Conservation (phyloP, 495 filamentous ascomycete species). For the Haplographium delicatum region DNA sequence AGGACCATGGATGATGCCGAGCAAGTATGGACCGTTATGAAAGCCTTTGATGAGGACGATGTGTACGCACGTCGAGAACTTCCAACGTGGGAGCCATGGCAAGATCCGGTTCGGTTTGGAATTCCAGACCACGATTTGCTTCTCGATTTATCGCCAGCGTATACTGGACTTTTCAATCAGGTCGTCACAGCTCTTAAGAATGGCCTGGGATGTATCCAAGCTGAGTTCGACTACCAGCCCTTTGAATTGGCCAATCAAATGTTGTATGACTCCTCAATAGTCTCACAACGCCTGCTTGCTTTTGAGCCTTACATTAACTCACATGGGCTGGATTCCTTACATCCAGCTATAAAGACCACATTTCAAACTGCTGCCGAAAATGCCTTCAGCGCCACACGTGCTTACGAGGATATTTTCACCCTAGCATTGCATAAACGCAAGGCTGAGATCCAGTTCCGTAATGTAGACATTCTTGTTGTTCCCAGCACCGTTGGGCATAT, state of each 20-base stretch:
- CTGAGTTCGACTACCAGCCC: not conserved
- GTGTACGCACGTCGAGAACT: conserved; percentile 31
- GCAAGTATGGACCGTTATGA: conserved; percentile 45
- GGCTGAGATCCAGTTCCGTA: conserved; percentile 9
- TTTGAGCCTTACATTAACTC: not conserved
- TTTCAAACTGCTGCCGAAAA: not conserved
- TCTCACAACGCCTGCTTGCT: conserved; percentile 1
- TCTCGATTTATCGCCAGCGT: not conserved
- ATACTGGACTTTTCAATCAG: not conserved
- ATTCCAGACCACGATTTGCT: conserved; percentile 36
- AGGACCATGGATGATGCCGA: conserved; percentile 46
- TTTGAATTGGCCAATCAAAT: not conserved
- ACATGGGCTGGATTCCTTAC: not conserved
- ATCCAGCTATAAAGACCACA: not conserved
- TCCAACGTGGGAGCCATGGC: not conserved
- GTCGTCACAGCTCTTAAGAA: not conserved
- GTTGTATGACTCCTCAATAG: not conserved
- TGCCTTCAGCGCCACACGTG: not conserved
- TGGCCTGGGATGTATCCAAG: not conserved
- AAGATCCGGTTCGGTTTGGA: not conserved
- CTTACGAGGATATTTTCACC: not conserved
- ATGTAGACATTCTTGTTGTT: conserved; percentile 51
- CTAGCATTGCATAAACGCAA: not conserved
- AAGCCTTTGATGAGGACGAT: conserved; percentile 47
- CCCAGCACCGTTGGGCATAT: conserved; percentile 53